phyloP scores from a whole-genome alignment of 2,329 filamentous ascomycete species.

The Colletotrichum falcatum region DNA sequence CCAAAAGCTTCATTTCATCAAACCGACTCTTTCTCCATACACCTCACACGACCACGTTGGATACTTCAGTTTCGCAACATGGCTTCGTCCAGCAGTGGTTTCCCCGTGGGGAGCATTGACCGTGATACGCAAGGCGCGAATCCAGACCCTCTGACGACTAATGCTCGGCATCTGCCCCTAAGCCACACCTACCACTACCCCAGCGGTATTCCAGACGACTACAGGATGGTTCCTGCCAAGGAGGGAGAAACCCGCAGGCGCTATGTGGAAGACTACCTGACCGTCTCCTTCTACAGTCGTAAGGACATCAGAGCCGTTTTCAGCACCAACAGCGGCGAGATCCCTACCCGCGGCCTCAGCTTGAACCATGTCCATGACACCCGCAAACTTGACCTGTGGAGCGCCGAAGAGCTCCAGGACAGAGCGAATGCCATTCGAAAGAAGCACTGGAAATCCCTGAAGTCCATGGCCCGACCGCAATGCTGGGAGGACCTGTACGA shows the following conservation, averaged over 20 bases:
- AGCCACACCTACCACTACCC: conserved; percentile 48
- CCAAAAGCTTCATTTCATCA: not conserved
- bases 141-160: not conserved
- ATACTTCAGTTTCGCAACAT: conserved; percentile 7
- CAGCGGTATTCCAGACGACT: conserved; percentile 50
- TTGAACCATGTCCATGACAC: conserved; percentile 44
- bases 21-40: not conserved
- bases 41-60: conserved; percentile 7
- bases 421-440: conserved; percentile 55
- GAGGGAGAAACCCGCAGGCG: conserved; percentile 44
- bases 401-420: conserved; percentile 53
- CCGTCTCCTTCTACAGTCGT: conserved; percentile 53
- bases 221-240: conserved; percentile 49
- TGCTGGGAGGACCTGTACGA: conserved; percentile 58
- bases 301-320: conserved; percentile 51
- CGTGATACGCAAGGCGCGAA: conserved; percentile 3
- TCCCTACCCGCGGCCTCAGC: conserved; percentile 47
- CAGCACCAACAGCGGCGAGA: conserved; percentile 52
- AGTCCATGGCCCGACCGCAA: conserved; percentile 47
- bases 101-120: not conserved
- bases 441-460: conserved; percentile 52
- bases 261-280: conserved; percentile 53
- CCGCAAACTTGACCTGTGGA: conserved; percentile 54
- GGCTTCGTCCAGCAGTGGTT: conserved; percentile 14
- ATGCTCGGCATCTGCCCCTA: conserved; percentile 39